Percentiles rank a stretch among this genome's conserved stretches.
Evolutionary conservation across 805 yeast species (phyloP).

Genomic region (Candida coleopterorum): DNA sequence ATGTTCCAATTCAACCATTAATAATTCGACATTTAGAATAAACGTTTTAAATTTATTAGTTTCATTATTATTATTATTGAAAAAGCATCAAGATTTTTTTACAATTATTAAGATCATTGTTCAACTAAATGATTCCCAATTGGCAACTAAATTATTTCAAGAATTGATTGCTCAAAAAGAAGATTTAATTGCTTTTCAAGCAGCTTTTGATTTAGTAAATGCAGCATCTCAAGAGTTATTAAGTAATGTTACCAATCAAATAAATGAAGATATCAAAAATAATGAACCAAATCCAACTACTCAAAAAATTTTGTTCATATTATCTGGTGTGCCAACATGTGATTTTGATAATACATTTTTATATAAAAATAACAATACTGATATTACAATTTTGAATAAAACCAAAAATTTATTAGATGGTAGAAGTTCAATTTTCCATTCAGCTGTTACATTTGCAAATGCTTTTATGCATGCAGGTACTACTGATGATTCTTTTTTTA

Average conservation of each 20-base stretch:
- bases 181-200: slow-evolving; percentile 72
- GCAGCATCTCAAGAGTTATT: slow-evolving; percentile 89
- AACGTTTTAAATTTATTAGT: slow-evolving; percentile 61
- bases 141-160: slow-evolving; percentile 67
- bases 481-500: slow-evolving; percentile 87
- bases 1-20: slow-evolving; percentile 64
- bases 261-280: slow-evolving; percentile 27
- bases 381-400: slow-evolving; percentile 72
- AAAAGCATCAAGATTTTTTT: slow-evolving; percentile 67
- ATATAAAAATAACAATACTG: slow-evolving; percentile 82
- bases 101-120: slow-evolving; percentile 82
- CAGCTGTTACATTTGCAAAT: slow-evolving; percentile 91
- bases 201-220: slow-evolving; percentile 90
- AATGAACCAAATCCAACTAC: slow-evolving; percentile 12
- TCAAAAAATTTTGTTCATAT: slow-evolving; percentile 56
- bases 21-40: slow-evolving; percentile 61
- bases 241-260: slow-evolving; percentile 45
- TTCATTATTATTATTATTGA: slow-evolving; percentile 49
- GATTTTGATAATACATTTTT: slow-evolving; percentile 88
- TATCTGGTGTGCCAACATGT: slow-evolving; percentile 91
- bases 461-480: slow-evolving; percentile 97
- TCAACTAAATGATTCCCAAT: slow-evolving; percentile 70
- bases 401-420: slow-evolving; percentile 83
- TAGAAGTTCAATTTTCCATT: slow-evolving; percentile 88
- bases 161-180: slow-evolving; percentile 50